Evolutionary conservation across 331 rosid genomes (phyloP).

Genomic region (Rhamnella rubrinervis): DNA sequence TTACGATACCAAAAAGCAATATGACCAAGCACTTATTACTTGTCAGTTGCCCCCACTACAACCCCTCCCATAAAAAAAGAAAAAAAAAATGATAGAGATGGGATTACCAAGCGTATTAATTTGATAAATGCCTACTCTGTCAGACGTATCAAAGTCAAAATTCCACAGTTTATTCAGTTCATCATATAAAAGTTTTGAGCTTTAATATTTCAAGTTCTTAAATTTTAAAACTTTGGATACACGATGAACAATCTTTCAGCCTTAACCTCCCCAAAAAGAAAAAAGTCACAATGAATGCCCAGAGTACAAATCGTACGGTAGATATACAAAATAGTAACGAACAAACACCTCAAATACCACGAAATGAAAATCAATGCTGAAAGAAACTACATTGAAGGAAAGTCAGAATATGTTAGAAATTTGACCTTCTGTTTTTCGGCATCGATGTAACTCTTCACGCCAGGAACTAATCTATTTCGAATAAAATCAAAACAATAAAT

Average conservation of each 20-base stretch:
- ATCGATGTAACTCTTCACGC: conserved; percentile 48
- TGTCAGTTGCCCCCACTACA: no score
- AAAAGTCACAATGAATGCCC: conserved; percentile 12
- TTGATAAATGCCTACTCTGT: no score
- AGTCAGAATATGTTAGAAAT: neutral
- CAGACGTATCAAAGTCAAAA: no score
- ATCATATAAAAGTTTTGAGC: no score
- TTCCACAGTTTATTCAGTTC: no score
- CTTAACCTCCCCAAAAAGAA: neutral
- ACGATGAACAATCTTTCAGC: neutral
- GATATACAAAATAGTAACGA: neutral
- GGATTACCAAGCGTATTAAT: no score
- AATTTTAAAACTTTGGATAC: neutral
- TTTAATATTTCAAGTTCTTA: no score
- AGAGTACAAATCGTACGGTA: neutral
- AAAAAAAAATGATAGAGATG: no score
- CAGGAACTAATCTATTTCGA: conserved; percentile 44
- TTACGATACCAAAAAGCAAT: no score
- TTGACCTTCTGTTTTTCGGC: conserved; percentile 56
- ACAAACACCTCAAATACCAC: neutral
- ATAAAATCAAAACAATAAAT: neutral
- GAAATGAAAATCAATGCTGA: neutral
- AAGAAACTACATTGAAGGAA: neutral
- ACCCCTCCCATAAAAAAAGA: no score
- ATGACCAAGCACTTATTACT: no score